Evolutionary conservation across 108 stramenopile genomes (phyloP), one percentile per base, ranked within the genome.

Genomic region (Pseudonitzschia multistriata): DNA sequence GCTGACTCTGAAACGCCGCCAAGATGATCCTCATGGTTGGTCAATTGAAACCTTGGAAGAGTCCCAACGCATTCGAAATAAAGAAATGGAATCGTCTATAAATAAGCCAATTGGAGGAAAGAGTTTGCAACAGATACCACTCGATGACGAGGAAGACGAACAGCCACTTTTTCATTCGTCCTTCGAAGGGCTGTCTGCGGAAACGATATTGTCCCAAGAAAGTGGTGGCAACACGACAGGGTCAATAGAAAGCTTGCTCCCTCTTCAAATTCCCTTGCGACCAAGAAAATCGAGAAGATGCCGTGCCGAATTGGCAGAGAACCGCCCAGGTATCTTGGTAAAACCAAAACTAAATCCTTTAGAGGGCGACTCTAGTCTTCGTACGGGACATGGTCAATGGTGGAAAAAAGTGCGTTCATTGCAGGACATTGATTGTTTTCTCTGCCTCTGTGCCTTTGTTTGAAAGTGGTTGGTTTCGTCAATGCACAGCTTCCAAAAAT

Each of bases 261-360:
- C 92, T 0, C 79, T 87, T 13, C 88, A 83, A n/a, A 80, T 90
- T 33, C 78, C 85, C 2, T 77, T 87, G 30, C 83, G 85, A 25
- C 73, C 82, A 8, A 77, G 89, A 36, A 83, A 81, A 57, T 82
- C 81, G 33, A 66, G 90, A 37, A 77, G 94, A 71, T 93, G 92
- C 66, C 78, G 85, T 6, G 80, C 80, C 21, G 94, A 96, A 70
- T 68, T 90, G 33, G 84, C 80, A 45, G 82, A 76, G 35, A 88
- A 90, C 14, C 75, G 84, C 62, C 90, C 94, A 5, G 94, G 94
- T 27, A 93, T 96, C 66, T 70, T 96, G 59, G 57, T 91, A 21
- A 96, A 93, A 74, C 92, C 92, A 28, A 93, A 93, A 74, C 66
- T 88, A n/a, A 91, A 93, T 74, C 94, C 94, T 33, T 62, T 96